A percentile compares a stretch with the other conserved stretches of the same genome.
These are phyloP conservation scores for Daldinia caldariorum DNA, from an alignment of 495 filamentous ascomycete species.

Conservation along the genomic window DNA sequence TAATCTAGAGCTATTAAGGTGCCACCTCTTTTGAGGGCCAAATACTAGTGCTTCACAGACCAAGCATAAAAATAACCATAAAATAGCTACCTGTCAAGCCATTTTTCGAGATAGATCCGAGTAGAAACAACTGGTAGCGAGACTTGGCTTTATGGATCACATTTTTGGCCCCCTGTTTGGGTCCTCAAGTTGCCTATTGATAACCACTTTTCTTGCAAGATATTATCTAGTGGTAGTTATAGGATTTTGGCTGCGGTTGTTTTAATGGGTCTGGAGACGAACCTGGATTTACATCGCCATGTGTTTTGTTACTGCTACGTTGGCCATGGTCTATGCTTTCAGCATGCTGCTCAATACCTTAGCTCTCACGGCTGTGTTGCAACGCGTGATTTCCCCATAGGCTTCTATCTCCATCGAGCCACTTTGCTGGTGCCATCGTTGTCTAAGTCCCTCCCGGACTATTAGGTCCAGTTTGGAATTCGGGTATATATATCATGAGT, in stretches of 20 bases:
- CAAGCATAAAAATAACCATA: no score
- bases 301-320: background rate
- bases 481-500: conserved; percentile 13
- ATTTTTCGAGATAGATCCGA: no score
- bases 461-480: background rate
- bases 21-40: no score
- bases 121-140: no score
- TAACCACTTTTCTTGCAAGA: background rate
- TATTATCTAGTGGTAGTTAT: background rate
- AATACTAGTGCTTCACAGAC: no score
- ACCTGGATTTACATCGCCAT: background rate
- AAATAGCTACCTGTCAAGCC: no score
- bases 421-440: conserved; percentile 1
- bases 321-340: conserved; percentile 4
- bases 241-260: background rate
- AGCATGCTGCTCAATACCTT: conserved; percentile 22
- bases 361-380: background rate
- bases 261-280: background rate
- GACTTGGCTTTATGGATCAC: no score
- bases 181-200: no score
- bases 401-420: background rate
- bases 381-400: background rate
- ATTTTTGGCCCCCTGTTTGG: no score
- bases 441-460: background rate
- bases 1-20: background rate